Evolutionary conservation across 2,329 filamentous ascomycete species (phyloP).

Genomic region (Pseudocercospora cruenta): DNA sequence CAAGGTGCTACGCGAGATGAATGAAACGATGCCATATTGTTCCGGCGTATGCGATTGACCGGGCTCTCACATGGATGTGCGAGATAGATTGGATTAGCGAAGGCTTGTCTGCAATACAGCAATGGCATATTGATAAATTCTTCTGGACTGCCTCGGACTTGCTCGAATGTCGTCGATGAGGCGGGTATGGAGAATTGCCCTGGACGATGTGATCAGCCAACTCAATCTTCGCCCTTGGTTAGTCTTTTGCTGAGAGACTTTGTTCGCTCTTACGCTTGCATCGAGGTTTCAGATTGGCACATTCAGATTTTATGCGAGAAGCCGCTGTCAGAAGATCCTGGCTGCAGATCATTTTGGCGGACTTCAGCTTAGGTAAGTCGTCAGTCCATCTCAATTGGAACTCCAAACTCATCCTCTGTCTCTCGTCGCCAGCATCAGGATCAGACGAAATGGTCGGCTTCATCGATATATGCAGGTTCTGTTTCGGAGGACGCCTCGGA

Average conservation of each 20-base stretch:
- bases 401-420: neutral
- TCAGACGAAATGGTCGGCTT: neutral
- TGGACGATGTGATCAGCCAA: neutral
- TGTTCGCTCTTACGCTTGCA: neutral
- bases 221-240: neutral
- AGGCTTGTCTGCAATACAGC: constrained; percentile 18
- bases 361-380: neutral
- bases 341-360: neutral
- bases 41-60: neutral
- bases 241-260: neutral
- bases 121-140: neutral
- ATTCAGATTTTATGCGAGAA: neutral
- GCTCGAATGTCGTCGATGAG: neutral
- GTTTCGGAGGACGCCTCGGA: neutral
- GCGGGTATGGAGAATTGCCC: too few species aligned
- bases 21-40: neutral
- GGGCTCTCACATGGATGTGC: neutral
- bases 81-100: constrained; percentile 14
- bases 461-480: neutral
- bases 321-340: neutral
- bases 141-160: neutral
- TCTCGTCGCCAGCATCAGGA: neutral
- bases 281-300: neutral
- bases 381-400: neutral
- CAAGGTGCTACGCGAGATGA: constrained; percentile 2